Evolutionary conservation across 192 early-diverging fungal species (phyloP).

Genomic region (Coemansia sp.): DNA sequence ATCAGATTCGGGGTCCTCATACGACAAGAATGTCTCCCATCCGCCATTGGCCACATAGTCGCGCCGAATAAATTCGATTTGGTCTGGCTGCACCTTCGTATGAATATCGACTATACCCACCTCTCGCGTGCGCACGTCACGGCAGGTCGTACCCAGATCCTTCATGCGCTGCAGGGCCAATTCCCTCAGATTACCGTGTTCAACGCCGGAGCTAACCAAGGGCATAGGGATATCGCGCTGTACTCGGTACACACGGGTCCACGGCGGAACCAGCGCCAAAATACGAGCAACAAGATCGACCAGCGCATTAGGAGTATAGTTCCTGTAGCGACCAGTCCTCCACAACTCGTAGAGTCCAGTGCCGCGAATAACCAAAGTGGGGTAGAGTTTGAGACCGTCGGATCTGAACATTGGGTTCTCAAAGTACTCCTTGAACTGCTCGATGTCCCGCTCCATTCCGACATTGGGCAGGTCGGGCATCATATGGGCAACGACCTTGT

Average conservation of each 20-base stretch:
- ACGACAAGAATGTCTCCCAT: conserved; percentile 99
- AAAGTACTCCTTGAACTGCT: conserved; percentile 98
- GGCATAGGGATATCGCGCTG: conserved; percentile 99
- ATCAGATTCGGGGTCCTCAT: conserved; percentile 96
- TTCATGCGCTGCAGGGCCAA: conserved; percentile 94
- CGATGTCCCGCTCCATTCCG: conserved; percentile 98
- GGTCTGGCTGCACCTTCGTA: conserved; percentile 90
- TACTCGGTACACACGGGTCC: conserved; percentile 98
- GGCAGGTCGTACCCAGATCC: conserved; percentile 93
- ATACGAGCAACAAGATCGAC: conserved; percentile 96
- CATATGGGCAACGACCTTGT: conserved; percentile 99
- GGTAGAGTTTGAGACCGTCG: conserved; percentile 98
- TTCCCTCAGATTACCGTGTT: conserved; percentile 97
- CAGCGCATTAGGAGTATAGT: conserved; percentile 95
- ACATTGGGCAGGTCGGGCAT: conserved; percentile 99
- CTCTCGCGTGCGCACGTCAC: conserved; percentile 97
- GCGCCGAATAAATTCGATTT: conserved; percentile 94
- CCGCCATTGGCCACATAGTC: conserved; percentile 98
- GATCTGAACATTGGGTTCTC: conserved; percentile 99
- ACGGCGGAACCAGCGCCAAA: conserved; percentile 95
- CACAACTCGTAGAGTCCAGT: conserved; percentile 99
- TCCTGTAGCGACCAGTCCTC: conserved; percentile 97
- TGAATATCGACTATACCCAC: conserved; percentile 99
- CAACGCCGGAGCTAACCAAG: conserved; percentile 96
- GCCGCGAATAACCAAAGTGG: conserved; percentile 98